Base-by-base conservation (phyloP, 495 filamentous ascomycete genomes). In the Pseudomonodictys pantanalensis region DNA sequence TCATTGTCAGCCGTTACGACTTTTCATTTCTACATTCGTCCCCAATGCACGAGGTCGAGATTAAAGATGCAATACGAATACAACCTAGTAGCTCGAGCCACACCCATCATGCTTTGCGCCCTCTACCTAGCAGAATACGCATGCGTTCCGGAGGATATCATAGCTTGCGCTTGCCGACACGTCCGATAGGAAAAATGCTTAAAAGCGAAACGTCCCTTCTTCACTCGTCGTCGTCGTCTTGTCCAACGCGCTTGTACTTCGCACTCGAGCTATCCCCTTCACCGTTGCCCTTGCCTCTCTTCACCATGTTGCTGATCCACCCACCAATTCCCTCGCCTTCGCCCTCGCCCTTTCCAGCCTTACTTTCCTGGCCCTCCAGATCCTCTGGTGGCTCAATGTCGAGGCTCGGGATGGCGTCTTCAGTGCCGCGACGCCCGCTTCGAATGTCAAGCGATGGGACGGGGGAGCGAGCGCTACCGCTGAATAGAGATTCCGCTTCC, bases 371-470 rank as follows among this genome's bases (percentile, higher is more conserved):
- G 38, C 74, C 69, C 12, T 70, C 68, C 2, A 81, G 73, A 46
- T 39, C 5, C 38, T 78, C 76, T 0, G 88, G 87, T 2, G 87
- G 86, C 41, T 88, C 78, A 49, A 92, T 87, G 65, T 90, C 85
- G 32, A 91, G 77, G 9, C 84, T 84, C 5, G 88, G 87, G 55
- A 90, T 87, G 17, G 83, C 81, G 62, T 73, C 84, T 23, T 84
- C 84, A 12, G 80, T 67, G 12, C 81, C 78, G 62, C 73, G 72
- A 6, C 76, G 77, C 32, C 81, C 74, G 48, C 79, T 72, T 53
- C 86, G 83, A 51, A 91, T 81, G 69, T 92, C 87, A 50, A 93
- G 81, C 0, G 84, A 89, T 12, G 89, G 85, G 1, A 91, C 83
- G 23, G 91, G 91, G 9, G 92, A 95, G 25, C 77, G 38, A 41